Base-by-base conservation (phyloP, 2,329 filamentous ascomycete genomes). In the Fonsecaea pedrosoi region DNA sequence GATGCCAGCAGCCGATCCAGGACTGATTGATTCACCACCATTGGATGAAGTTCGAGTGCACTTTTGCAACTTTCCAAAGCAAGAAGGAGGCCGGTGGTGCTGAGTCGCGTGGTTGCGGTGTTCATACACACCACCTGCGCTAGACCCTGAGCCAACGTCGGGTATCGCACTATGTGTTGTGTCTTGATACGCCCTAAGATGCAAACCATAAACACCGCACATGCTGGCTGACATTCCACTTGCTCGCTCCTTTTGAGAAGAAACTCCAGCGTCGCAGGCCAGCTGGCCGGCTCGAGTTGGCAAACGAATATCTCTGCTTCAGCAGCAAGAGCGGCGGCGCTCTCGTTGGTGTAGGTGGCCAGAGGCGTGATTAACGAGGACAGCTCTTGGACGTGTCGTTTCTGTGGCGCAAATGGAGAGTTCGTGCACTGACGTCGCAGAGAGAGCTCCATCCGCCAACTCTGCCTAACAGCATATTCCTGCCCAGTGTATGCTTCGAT, bases 21-120 rank as follows among this genome's bases (percentile, higher is more conserved):
- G 64, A 82, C 81, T 75, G 77, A 79, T 68, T 83, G 82, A 12
- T 77, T 77, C 25, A 83, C 74, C 21, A 77, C 76, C 48, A 76
- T 77, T 25, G 80, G 75, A 62, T 82, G 79, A 8, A 70, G 73
- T 50, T 79, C 78, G 18, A 82, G 75, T 30, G 81, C 71, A 10
- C 78, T 70, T 54, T 78, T 78, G 30, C 81, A 65, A 56, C 76
- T 77, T 62, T 82, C 80, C 6, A 77, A 73, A 21, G 77, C 75
- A 25, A 82, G 74, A 56, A 67, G 38, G 6, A 73, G 59, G 10
- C 54, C 62, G 8, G 54, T 37, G 12, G 59, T 34, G 21, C 35
- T 56, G 40, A 18, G 21, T 9, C 32, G 55, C 6, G 30, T 18
- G 9, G 38, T 9, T 10, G 38, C 30, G 21, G 32, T 30, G 30